phyloP scores from a whole-genome alignment of 305 asterid species.

The Plantago rigida region DNA sequence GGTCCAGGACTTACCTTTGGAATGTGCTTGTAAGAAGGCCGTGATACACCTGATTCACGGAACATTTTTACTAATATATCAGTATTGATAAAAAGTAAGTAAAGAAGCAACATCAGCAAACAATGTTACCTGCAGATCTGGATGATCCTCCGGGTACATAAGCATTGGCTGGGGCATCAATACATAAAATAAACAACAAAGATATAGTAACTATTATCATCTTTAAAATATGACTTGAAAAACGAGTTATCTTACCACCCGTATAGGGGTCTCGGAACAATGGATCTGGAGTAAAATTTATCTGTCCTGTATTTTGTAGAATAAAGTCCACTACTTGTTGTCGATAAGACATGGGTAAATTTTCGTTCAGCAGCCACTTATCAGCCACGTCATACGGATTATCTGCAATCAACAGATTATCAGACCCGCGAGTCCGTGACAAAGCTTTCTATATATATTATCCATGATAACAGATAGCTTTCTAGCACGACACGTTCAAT shows the following conservation, averaged over 20 bases:
- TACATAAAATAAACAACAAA: constrained; percentile 25
- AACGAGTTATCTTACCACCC: constrained; percentile 57
- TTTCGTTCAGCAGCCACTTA: constrained; percentile 84
- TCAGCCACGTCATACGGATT: constrained; percentile 88
- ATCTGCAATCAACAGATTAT: constrained; percentile 36
- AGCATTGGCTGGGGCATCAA: constrained; percentile 72
- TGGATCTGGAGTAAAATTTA: constrained; percentile 62
- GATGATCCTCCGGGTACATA: constrained; percentile 88
- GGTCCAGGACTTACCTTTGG: constrained; percentile 54
- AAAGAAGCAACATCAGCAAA: constrained; percentile 18
- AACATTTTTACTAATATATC: constrained; percentile 16
- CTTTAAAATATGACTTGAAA: not conserved
- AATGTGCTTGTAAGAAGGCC: constrained; percentile 78
- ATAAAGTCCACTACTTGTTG: constrained; percentile 88
- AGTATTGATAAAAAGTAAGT: constrained; percentile 5
- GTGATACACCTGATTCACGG: constrained; percentile 32
- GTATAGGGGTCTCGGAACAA: constrained; percentile 82
- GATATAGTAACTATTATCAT: constrained; percentile 6
- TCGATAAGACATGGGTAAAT: constrained; percentile 77
- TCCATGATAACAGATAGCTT: too few species aligned
- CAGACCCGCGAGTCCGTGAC: too few species aligned
- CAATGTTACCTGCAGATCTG: constrained; percentile 37
- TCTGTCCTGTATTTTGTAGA: constrained; percentile 74
- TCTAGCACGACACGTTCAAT: not conserved
- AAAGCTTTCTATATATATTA: too few species aligned